These are phyloP conservation scores for Pseudoperonospora humuli DNA, from an alignment of 352 stramenopile species.

Conservation along the genomic window DNA sequence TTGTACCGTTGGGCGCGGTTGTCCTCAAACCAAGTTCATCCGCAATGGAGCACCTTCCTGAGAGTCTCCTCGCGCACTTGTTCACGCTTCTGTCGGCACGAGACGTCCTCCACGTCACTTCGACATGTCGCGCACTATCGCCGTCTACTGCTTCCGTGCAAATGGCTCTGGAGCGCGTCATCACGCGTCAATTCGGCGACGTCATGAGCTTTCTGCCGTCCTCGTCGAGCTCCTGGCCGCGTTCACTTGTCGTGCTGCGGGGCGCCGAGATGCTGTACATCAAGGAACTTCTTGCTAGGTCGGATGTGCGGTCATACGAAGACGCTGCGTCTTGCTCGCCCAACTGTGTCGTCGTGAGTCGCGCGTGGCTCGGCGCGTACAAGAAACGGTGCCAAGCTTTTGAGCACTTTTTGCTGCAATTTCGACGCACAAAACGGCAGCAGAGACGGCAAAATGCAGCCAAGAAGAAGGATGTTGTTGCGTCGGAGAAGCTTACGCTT, in stretches of 20 bases:
- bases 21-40: no score
- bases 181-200: constrained; percentile 48
- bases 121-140: constrained; percentile 37
- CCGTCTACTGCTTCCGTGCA: constrained; percentile 31
- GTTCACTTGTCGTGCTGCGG: constrained; percentile 44
- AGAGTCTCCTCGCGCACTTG: constrained; percentile 44
- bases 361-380: constrained; percentile 65
- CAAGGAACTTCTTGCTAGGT: constrained; percentile 42
- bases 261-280: constrained; percentile 56
- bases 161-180: constrained; percentile 45
- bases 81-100: constrained; percentile 52
- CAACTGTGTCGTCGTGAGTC: constrained; percentile 53
- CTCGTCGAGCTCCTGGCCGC: constrained; percentile 55
- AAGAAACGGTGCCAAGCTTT: constrained; percentile 60
- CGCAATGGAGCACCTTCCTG: constrained; percentile 53
- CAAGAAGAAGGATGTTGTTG: constrained; percentile 19
- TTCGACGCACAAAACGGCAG: constrained; percentile 61
- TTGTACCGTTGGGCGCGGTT: no score
- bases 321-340: constrained; percentile 26
- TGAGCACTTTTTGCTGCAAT: constrained; percentile 73
- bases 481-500: constrained; percentile 4
- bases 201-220: constrained; percentile 40
- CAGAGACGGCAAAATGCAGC: constrained; percentile 34
- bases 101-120: constrained; percentile 43
- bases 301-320: constrained; percentile 31